Conservation (phyloP, 176 grass and related monocot genomes). For the Oryza rufipogon region DNA sequence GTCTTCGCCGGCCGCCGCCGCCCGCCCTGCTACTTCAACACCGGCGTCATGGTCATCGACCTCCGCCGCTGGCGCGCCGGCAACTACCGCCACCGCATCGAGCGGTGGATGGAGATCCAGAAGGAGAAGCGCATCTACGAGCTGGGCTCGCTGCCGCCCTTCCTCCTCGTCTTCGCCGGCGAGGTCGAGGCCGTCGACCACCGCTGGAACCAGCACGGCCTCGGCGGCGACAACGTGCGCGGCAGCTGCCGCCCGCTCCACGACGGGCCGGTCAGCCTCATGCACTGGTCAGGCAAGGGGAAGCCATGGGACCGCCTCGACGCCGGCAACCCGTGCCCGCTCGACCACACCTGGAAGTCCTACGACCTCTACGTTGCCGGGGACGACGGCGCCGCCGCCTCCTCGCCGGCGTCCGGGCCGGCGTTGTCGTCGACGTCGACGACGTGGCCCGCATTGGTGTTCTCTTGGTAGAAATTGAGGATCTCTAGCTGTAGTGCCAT, state of each 20-base stretch:
- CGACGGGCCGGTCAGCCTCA: conserved; percentile 69
- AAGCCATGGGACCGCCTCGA: conserved; percentile 85
- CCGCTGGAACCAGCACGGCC: conserved; percentile 82
- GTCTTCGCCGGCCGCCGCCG: conserved; percentile 59
- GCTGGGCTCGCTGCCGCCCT: conserved; percentile 70
- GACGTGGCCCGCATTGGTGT: conserved; percentile 24
- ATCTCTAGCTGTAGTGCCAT: not conserved
- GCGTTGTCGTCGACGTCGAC: conserved; percentile 44
- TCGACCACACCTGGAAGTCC: conserved; percentile 64
- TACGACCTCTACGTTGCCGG: conserved; percentile 67
- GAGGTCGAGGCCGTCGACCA: conserved; percentile 75
- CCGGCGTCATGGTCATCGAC: conserved; percentile 91
- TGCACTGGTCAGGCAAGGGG: conserved; percentile 88
- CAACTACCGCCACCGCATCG: conserved; percentile 63
- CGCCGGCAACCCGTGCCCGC: conserved; percentile 64
- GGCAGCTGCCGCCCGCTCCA: conserved; percentile 76
- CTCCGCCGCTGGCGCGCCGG: conserved; percentile 66
- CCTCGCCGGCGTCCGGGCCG: conserved; percentile 35
- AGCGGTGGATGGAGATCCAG: conserved; percentile 76
- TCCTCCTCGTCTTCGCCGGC: conserved; percentile 76
- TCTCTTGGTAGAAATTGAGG: conserved; percentile 46
- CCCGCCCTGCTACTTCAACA: conserved; percentile 93
- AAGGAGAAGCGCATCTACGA: conserved; percentile 77
- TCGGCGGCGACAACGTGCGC: conserved; percentile 74
- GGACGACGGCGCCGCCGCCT: not conserved